phyloP scores from a whole-genome alignment of 2,329 filamentous ascomycete species.

The Westerdykella ornata region DNA sequence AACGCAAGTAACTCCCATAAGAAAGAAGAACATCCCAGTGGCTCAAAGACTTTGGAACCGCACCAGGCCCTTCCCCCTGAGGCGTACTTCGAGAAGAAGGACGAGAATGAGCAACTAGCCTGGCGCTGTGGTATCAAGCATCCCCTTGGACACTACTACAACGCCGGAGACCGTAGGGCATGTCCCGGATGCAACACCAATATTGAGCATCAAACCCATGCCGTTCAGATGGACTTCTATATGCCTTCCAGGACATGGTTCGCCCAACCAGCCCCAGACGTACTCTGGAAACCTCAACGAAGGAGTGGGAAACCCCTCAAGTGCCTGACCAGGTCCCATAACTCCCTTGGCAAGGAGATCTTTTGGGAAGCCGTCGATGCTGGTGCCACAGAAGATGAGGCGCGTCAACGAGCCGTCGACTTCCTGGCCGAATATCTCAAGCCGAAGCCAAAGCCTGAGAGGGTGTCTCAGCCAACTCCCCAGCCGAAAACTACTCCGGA shows the following conservation, averaged over 20 bases:
- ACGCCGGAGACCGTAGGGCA: slow-evolving; percentile 19
- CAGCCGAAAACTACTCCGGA: slow-evolving; percentile 10
- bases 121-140: slow-evolving; percentile 26
- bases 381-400: slow-evolving; percentile 10
- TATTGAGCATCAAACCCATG: slow-evolving; percentile 7
- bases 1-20: too few relatives aligned
- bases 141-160: slow-evolving; percentile 24
- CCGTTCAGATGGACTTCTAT: slow-evolving; percentile 23
- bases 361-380: slow-evolving; percentile 14
- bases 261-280: slow-evolving; percentile 12
- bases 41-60: slow-evolving; percentile 13
- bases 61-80: slow-evolving; percentile 16
- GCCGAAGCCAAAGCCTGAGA: slow-evolving; percentile 3
- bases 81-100: slow-evolving; percentile 16
- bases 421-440: slow-evolving; percentile 12
- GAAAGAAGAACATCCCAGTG: slow-evolving; percentile 13
- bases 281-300: slow-evolving; percentile 17
- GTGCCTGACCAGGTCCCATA: slow-evolving; percentile 11
- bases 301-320: slow-evolving; percentile 5
- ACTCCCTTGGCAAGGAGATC: slow-evolving; percentile 21
- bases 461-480: slow-evolving; percentile 7
- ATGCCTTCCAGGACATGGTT: slow-evolving; percentile 13
- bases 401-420: slow-evolving; percentile 9
- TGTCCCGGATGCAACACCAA: slow-evolving; percentile 21
- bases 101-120: slow-evolving; percentile 10